Evolutionary conservation across 208 protist genomes (phyloP), one percentile per base, ranked within the genome.

Genomic region (Leishmania aethiopica): DNA sequence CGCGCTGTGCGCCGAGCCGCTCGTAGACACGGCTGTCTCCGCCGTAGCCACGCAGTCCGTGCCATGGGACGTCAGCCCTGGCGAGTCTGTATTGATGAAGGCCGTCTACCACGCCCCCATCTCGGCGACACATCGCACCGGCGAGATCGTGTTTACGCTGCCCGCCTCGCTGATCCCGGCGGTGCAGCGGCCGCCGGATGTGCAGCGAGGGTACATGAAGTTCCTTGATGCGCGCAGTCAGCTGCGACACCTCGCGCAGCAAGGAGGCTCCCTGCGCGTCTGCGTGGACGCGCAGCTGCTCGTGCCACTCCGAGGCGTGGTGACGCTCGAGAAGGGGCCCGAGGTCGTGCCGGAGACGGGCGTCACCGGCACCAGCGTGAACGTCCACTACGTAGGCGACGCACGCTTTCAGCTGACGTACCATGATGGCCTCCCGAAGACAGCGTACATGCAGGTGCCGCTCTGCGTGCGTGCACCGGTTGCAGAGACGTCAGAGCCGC

Each of bases 71-170:
- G 57, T 97, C 40, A 83, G 73, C 37, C 83, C 89, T 45, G 94
- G 92, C 17, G 81, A 82, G 62, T 81, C 84, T n/a, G 77, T 92
- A 0, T 75, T 84, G 47, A 81, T 92, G 74, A 80, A 75, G 47
- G 90, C 90, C 25, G 86, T 84, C 45, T 97, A 96, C 78, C 69
- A 88, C 77, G 90, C 89, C 57, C 85, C 90, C 51, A 86, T 95
- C 53, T 67, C 75, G 1, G 74, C 75, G 42, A 78, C 85, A 3
- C 75, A 86, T 62, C 67, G 66, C 19, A 80, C 81, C 32, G 35
- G 51, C n/a, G 85, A 86, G 73, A 76, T 94, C 28, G 74, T 51
- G 3, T 83, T 96, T 25, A 71, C 73, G 35, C 78, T 97, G 45
- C 90, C 93, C 0, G 79, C 82, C 1, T 86, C 88, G 19, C 85